Percentiles rank a stretch among this genome's conserved stretches.
phyloP scores from a whole-genome alignment of 805 yeast genomes.

The Cyberlindnera petersonii region DNA sequence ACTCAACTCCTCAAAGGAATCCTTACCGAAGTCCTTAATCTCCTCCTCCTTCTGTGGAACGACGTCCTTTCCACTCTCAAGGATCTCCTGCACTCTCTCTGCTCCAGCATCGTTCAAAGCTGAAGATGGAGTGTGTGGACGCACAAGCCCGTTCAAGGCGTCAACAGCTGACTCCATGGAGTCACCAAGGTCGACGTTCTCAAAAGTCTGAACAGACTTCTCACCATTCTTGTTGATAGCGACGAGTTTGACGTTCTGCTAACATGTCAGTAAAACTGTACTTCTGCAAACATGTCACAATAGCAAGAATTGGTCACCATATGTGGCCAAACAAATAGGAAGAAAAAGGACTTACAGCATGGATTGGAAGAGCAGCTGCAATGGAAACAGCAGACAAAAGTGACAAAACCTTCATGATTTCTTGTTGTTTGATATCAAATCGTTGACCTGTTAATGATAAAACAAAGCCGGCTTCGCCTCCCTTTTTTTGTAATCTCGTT shows the following conservation, averaged over 20 bases:
- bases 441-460: too few species aligned
- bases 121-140: conserved; percentile 1
- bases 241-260: conserved; percentile 19
- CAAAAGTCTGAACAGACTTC: conserved; percentile 10
- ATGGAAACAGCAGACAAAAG: conserved; percentile 19
- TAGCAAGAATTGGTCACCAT: not conserved
- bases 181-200: conserved; percentile 22
- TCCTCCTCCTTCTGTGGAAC: conserved; percentile 1
- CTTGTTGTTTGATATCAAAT: too few species aligned
- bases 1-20: conserved; percentile 6
- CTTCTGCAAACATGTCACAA: not conserved
- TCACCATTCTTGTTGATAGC: conserved; percentile 15
- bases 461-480: too few species aligned
- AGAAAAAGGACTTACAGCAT: conserved; percentile 20
- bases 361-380: conserved; percentile 23
- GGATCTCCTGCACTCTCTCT: not conserved
- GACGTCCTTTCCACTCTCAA: conserved; percentile 3
- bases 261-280: conserved; percentile 6
- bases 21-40: conserved; percentile 3
- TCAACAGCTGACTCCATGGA: conserved; percentile 13
- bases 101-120: not conserved
- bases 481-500: too few species aligned
- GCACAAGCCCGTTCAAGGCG: conserved; percentile 5
- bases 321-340: too few species aligned
- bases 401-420: conserved; percentile 20